Evolutionary conservation across 768 basidiomycete species (phyloP).

Genomic region (Russula emetica): DNA sequence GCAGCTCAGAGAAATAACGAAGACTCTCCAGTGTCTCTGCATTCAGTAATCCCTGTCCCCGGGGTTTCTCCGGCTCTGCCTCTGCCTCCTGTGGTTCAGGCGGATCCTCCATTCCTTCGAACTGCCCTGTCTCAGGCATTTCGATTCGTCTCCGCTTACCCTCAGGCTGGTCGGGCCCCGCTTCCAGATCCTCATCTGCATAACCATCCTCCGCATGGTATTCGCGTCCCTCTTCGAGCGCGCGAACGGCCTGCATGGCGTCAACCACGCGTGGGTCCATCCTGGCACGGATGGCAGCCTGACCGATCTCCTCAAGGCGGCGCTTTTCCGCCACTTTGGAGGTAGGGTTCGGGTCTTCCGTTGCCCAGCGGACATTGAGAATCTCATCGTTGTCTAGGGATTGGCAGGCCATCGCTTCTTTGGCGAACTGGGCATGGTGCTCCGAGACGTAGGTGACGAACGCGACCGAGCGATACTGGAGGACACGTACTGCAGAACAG

Average conservation of each 20-base stretch:
- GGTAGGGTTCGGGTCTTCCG: constrained; percentile 95
- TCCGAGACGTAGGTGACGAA: constrained; percentile 95
- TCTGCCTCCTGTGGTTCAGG: constrained; percentile 17
- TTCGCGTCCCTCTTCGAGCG: constrained; percentile 75
- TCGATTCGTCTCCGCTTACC: constrained; percentile 39
- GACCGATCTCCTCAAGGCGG: constrained; percentile 77
- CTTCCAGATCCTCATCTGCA: constrained; percentile 37
- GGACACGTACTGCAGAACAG: constrained; percentile 61
- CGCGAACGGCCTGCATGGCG: constrained; percentile 79
- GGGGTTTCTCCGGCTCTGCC: constrained; percentile 31
- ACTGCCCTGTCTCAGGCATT: constrained; percentile 29
- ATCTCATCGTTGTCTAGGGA: constrained; percentile 96
- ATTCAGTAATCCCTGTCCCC: constrained; percentile 66
- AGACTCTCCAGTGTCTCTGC: constrained; percentile 85
- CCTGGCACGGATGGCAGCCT: constrained; percentile 76
- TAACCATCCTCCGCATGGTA: constrained; percentile 17
- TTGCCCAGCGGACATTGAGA: constrained; percentile 98
- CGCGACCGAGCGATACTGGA: constrained; percentile 92
- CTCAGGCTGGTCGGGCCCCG: constrained; percentile 35
- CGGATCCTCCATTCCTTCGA: constrained; percentile 8
- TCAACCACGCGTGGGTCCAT: constrained; percentile 89
- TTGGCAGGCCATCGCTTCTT: constrained; percentile 98
- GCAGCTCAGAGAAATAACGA: constrained; percentile 86
- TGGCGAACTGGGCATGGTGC: constrained; percentile 87
- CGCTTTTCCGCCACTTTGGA: constrained; percentile 83